Conservation (phyloP, 345 rosid species). For the Eucalyptus pauciflora region DNA sequence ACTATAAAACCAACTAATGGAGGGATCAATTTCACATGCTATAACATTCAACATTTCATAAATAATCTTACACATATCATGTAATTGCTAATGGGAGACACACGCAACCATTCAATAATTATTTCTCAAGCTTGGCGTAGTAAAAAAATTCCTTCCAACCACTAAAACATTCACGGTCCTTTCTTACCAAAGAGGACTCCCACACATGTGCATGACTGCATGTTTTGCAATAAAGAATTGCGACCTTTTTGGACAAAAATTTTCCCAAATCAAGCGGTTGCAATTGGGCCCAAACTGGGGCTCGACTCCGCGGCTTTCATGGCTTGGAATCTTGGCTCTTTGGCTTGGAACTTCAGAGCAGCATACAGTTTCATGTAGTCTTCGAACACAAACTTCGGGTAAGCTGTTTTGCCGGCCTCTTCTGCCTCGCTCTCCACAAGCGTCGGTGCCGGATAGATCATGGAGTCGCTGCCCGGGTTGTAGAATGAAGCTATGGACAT, state of each 20-base stretch:
- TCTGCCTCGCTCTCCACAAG: conserved; percentile 38
- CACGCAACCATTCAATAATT: neutral
- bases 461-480: conserved; percentile 84
- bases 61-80: neutral
- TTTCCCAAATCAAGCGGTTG: conserved; percentile 1
- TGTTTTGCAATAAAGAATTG: neutral
- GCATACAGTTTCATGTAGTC: conserved; percentile 90
- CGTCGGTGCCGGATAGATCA: conserved; percentile 70
- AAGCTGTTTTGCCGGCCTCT: conserved; percentile 16
- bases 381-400: conserved; percentile 79
- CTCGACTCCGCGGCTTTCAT: conserved; percentile 42
- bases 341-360: conserved; percentile 69
- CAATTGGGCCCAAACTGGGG: conserved; percentile 14
- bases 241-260: neutral
- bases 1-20: neutral
- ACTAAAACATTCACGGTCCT: neutral
- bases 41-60: neutral
- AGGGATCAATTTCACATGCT: neutral
- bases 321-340: conserved; percentile 92
- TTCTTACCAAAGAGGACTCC: neutral
- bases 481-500: conserved; percentile 96
- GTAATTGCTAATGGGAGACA: neutral
- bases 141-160: neutral
- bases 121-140: neutral
- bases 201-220: neutral